These are phyloP conservation scores for Hyphodiscus sp. DNA, from an alignment of 2,329 filamentous ascomycete species.

Conservation along the genomic window DNA sequence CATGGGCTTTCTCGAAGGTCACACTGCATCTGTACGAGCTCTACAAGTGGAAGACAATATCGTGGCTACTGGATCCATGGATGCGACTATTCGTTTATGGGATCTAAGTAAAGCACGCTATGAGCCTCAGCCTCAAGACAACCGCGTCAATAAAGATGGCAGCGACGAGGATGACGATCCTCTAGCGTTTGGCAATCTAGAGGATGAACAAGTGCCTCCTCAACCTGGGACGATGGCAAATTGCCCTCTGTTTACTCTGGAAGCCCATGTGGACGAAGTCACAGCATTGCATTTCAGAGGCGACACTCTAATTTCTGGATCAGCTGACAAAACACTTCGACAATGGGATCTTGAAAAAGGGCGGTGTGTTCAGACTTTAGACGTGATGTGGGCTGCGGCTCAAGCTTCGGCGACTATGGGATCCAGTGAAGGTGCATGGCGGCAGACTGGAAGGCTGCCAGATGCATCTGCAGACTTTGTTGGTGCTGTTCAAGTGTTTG, in stretches of 20 bases:
- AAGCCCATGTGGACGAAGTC: constrained; percentile 88
- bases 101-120: constrained; percentile 87
- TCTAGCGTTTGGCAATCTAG: constrained; percentile 65
- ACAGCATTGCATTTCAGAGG: constrained; percentile 88
- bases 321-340: constrained; percentile 91
- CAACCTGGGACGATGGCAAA: constrained; percentile 78
- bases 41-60: constrained; percentile 95
- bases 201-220: constrained; percentile 62
- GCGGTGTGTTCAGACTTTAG: constrained; percentile 93
- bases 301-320: constrained; percentile 88
- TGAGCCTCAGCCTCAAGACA: constrained; percentile 60
- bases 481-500: constrained; percentile 89
- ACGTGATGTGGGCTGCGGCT: constrained; percentile 96
- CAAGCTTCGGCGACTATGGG: constrained; percentile 70
- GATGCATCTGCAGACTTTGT: constrained; percentile 81
- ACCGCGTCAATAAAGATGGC: constrained; percentile 46
- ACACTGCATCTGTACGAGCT: constrained; percentile 87
- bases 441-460: constrained; percentile 57
- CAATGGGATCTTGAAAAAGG: constrained; percentile 98
- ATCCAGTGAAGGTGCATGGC: constrained; percentile 60
- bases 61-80: constrained; percentile 87
- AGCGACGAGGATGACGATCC: constrained; percentile 57
- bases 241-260: constrained; percentile 80
- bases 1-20: constrained; percentile 85
- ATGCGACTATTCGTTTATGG: constrained; percentile 92